Conservation (phyloP, 805 yeast species). For the Jamesozyma rosinii region DNA sequence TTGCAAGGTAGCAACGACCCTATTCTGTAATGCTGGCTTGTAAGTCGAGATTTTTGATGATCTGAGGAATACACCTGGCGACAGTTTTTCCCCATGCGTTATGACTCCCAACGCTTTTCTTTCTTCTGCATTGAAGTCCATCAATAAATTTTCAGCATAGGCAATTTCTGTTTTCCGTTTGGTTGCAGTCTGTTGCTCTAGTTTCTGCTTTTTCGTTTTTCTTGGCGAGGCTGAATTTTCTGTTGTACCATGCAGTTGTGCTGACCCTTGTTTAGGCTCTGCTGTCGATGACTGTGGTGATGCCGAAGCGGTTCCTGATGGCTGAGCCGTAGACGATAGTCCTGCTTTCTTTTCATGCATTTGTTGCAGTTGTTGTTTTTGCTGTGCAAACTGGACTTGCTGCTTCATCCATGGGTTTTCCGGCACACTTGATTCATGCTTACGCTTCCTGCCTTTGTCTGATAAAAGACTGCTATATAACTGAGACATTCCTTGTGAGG, state of each 20-base stretch:
- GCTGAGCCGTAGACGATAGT: constrained; percentile 5
- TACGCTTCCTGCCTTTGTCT: constrained; percentile 50
- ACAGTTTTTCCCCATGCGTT: constrained; percentile 61
- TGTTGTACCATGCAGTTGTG: neutral
- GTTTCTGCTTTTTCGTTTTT: constrained; percentile 27
- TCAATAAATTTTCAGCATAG: constrained; percentile 28
- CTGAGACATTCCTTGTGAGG: constrained; percentile 85
- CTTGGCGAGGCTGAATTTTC: constrained; percentile 11
- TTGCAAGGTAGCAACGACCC: constrained; percentile 51
- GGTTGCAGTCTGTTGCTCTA: constrained; percentile 24
- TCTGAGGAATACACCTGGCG: constrained; percentile 74
- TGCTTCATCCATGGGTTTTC: constrained; percentile 39
- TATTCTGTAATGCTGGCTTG: constrained; percentile 66
- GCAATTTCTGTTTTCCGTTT: constrained; percentile 27
- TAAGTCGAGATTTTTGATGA: constrained; percentile 69
- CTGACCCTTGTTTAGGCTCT: constrained; percentile 4
- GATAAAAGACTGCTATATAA: constrained; percentile 71
- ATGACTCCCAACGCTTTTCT: constrained; percentile 77
- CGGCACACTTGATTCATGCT: constrained; percentile 33
- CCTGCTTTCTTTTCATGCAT: constrained; percentile 17
- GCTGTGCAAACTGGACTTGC: constrained; percentile 34
- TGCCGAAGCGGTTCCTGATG: constrained; percentile 7
- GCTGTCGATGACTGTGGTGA: constrained; percentile 5
- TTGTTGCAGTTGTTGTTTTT: constrained; percentile 29
- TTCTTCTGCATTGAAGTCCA: constrained; percentile 57